Base-by-base conservation (phyloP, 257 asterid species). In the Buddleja alternifolia region DNA sequence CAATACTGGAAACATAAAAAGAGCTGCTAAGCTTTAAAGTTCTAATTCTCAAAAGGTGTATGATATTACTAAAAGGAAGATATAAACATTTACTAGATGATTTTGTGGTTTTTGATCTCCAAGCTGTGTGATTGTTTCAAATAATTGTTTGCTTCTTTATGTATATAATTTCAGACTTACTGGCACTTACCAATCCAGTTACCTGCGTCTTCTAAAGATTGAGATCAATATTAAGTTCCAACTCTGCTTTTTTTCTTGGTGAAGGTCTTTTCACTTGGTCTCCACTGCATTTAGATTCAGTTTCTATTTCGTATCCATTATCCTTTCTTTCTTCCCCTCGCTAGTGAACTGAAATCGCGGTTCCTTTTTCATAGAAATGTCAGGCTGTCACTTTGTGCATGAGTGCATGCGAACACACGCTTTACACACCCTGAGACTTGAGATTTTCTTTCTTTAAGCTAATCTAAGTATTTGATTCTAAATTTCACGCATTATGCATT, bases 391-490 rank as follows among this genome's bases (percentile, higher is more conserved):
- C 44, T 55, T 55, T 15, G 25, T 46, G 39, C 14, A 45, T 2
- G 20, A 6, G 16, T n/a, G n/a, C n/a, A n/a, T n/a, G n/a, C n/a
- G n/a, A n/a, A n/a, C n/a, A n/a, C n/a, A n/a, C n/a, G n/a, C 7
- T 64, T 25, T 25, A 8, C 61, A 34, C 45, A 23, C 34, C 4
- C 59, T 32, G 25, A 23, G 55, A 60, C 60, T 19, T 19, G 16
- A 56, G 40, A 39, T 60, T 66, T 70, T 60, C 44, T 41, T 41
- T 25, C 19, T 65, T 55, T 68, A 7, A 24, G 54, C 44, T 64
- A 65, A 47, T 73, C 24, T 50, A 61, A 44, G 51, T 63, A 29
- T 29, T 73, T 77, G 47, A 11, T 48, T 56, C 32, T 48, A 21
- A 50, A 12, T 56, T 45, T 63, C 40, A 6, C 44, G 47, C 58